A percentile compares a stretch with the other conserved stretches of the same genome.
phyloP scores from a whole-genome alignment of 345 rosid species.

The Citrus cavaleriei region DNA sequence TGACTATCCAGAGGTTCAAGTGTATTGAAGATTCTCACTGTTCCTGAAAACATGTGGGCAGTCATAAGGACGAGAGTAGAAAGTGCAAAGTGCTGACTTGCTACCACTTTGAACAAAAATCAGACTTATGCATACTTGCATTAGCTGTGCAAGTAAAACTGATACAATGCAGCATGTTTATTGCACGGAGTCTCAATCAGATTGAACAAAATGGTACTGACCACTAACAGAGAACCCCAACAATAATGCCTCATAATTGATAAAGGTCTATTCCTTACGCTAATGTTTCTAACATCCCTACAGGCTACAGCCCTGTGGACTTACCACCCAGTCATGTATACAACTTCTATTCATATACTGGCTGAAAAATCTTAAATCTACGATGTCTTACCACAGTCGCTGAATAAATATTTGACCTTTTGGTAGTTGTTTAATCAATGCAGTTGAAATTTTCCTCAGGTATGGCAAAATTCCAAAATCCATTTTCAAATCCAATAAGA shows the following conservation, averaged over 20 bases:
- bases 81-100: too few species aligned
- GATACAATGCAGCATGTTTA: too few species aligned
- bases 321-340: not conserved
- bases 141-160: too few species aligned
- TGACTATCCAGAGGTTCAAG: too few species aligned
- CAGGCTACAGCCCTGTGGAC: not conserved
- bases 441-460: not conserved
- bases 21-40: too few species aligned
- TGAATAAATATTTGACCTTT: not conserved
- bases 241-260: not conserved
- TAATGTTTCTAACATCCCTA: not conserved
- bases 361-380: not conserved
- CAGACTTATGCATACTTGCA: too few species aligned
- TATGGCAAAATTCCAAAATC: not conserved
- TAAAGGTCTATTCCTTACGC: not conserved
- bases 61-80: too few species aligned
- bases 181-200: too few species aligned
- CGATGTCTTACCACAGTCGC: not conserved
- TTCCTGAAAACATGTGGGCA: too few species aligned
- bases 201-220: too few species aligned
- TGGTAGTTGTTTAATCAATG: not conserved
- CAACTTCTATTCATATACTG: not conserved
- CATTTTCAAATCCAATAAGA: not conserved
- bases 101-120: too few species aligned
- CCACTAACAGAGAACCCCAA: not conserved